Conservation (phyloP, 208 protist species). For the Trypanosoma melophagium region DNA sequence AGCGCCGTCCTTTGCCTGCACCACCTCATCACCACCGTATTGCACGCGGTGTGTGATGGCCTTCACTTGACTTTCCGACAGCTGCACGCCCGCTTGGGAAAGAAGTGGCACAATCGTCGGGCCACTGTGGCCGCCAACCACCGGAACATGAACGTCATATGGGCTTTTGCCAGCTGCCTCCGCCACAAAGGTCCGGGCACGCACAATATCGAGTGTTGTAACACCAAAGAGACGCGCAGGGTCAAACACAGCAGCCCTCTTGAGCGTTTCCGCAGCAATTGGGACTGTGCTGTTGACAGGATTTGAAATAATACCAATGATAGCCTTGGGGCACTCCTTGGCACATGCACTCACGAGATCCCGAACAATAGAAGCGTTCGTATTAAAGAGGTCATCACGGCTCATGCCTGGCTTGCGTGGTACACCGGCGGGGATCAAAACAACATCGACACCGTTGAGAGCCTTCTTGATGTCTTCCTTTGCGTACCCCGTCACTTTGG, state of each 20-base stretch:
- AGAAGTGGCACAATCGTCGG: slow-evolving; percentile 93
- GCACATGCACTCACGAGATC: slow-evolving; percentile 82
- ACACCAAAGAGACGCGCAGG: slow-evolving; percentile 87
- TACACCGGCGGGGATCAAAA: slow-evolving; percentile 94
- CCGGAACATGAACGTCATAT: slow-evolving; percentile 74
- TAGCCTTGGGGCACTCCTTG: slow-evolving; percentile 85
- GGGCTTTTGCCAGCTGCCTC: slow-evolving; percentile 52
- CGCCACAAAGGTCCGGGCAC: slow-evolving; percentile 81
- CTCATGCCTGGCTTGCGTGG: slow-evolving; percentile 96
- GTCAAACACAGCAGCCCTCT: slow-evolving; percentile 85
- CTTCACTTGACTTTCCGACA: slow-evolving; percentile 68
- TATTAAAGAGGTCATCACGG: slow-evolving; percentile 96
- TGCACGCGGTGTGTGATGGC: slow-evolving; percentile 83
- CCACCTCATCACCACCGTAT: slow-evolving; percentile 85
- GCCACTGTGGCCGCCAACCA: slow-evolving; percentile 94
- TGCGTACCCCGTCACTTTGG: slow-evolving; percentile 70
- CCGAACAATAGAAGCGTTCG: slow-evolving; percentile 91
- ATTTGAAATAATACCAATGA: slow-evolving; percentile 92
- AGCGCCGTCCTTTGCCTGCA: slow-evolving; percentile 84
- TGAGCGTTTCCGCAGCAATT: slow-evolving; percentile 90
- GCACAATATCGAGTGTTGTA: slow-evolving; percentile 91
- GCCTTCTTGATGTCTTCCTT: slow-evolving; percentile 69
- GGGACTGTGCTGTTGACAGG: slow-evolving; percentile 96
- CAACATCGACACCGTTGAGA: slow-evolving; percentile 78
- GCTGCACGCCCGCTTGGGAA: slow-evolving; percentile 52